These are phyloP conservation scores for Termitomyces sp. DNA, from an alignment of 768 basidiomycete species.

Conservation along the genomic window DNA sequence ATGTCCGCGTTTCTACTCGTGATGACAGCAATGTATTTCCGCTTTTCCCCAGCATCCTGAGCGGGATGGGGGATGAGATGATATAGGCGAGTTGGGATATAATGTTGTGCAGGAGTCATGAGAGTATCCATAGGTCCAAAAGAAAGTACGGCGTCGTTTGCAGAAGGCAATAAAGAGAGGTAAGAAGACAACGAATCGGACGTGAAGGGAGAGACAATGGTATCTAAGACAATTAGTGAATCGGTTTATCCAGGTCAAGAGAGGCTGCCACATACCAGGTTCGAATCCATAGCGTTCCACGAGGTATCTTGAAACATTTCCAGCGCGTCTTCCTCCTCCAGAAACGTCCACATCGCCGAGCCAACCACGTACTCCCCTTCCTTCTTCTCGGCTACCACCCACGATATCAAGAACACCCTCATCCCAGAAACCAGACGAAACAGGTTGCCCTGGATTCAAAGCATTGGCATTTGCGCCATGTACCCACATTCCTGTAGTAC, in stretches of 20 bases:
- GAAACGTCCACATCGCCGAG: constrained; percentile 76
- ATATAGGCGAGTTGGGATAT: constrained; percentile 70
- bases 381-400: constrained; percentile 71
- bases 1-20: constrained; percentile 83
- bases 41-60: constrained; percentile 67
- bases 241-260: not conserved
- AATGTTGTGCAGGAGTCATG: constrained; percentile 70
- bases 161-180: constrained; percentile 67
- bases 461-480: constrained; percentile 39
- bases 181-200: constrained; percentile 73
- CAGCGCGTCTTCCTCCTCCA: constrained; percentile 56
- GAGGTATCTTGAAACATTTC: constrained; percentile 67
- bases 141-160: constrained; percentile 69
- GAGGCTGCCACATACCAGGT: constrained; percentile 38
- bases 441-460: constrained; percentile 7
- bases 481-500: constrained; percentile 74
- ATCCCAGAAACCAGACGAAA: constrained; percentile 63
- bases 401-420: constrained; percentile 73
- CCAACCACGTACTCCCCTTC: constrained; percentile 66
- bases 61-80: constrained; percentile 76
- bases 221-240: constrained; percentile 37
- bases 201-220: constrained; percentile 70
- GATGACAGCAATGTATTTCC: constrained; percentile 66
- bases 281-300: constrained; percentile 81
- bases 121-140: constrained; percentile 80